Evolutionary conservation across 73 alveolate species (phyloP).

Genomic region (Stentor roeselii): DNA sequence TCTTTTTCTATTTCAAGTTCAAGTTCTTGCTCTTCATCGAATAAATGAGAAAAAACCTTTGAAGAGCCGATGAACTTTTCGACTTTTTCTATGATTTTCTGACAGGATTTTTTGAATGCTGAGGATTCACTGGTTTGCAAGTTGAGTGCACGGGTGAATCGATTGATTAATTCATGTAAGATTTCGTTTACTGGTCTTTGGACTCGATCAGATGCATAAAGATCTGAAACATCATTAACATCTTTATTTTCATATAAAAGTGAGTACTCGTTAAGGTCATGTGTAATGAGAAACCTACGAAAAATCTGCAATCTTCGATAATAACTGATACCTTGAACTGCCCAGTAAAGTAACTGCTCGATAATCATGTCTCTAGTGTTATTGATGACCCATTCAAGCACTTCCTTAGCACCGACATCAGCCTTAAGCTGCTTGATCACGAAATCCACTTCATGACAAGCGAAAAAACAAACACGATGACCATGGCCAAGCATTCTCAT

Average conservation of each 20-base stretch:
- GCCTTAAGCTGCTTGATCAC: neutral
- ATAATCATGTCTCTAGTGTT: neutral
- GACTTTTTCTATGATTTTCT: neutral
- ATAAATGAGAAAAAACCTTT: too few relatives aligned
- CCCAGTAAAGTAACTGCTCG: neutral
- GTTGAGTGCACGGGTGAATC: neutral
- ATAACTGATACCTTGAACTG: neutral
- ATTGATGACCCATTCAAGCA: neutral
- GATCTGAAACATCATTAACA: neutral
- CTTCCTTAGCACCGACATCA: neutral
- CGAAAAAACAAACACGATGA: constrained; percentile 30
- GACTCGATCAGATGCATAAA: neutral
- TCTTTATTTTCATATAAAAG: neutral
- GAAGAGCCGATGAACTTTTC: neutral
- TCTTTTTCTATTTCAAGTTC: neutral
- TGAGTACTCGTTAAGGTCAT: neutral
- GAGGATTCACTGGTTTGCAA: too few relatives aligned
- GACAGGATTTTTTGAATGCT: too few relatives aligned
- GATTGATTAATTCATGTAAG: too few relatives aligned
- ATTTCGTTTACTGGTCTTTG: too few relatives aligned
- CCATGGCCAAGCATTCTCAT: constrained; percentile 38
- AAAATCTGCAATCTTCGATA: neutral
- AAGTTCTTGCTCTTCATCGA: neutral
- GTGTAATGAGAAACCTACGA: neutral
- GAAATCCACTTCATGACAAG: constrained; percentile 26